phyloP scores from a whole-genome alignment of 1,284 basidiomycete genomes.

The Anthracocystis setariae region DNA sequence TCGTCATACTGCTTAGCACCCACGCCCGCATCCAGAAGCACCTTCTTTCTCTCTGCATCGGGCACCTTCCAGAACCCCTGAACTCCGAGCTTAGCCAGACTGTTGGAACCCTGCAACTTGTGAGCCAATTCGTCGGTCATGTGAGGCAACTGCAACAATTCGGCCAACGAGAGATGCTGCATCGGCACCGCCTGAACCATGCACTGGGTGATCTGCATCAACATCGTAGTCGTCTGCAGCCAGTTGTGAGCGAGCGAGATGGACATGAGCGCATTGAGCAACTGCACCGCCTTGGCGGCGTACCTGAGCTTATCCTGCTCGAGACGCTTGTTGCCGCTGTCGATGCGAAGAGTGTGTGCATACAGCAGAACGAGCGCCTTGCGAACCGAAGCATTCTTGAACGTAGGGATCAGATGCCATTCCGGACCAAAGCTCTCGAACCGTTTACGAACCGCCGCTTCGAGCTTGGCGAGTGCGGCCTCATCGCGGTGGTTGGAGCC shows the following conservation, averaged over 20 bases:
- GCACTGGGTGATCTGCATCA: constrained; percentile 85
- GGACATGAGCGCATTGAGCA: constrained; percentile 83
- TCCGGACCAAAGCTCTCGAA: constrained; percentile 40
- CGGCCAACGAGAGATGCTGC: constrained; percentile 40
- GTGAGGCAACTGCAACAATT: constrained; percentile 64
- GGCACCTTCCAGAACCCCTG: constrained; percentile 65
- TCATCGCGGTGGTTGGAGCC: constrained; percentile 48
- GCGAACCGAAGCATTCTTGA: constrained; percentile 54
- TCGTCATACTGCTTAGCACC: constrained; percentile 71
- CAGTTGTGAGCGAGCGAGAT: constrained; percentile 89
- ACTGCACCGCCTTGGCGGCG: constrained; percentile 60
- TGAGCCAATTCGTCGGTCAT: constrained; percentile 46
- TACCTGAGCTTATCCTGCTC: constrained; percentile 48
- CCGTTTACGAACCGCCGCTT: constrained; percentile 66
- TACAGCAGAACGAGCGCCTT: constrained; percentile 74
- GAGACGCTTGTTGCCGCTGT: constrained; percentile 40
- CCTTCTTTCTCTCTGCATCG: constrained; percentile 70
- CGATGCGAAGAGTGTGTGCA: constrained; percentile 80
- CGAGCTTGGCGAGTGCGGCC: constrained; percentile 70
- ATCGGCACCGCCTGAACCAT: constrained; percentile 81
- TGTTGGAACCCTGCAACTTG: constrained; percentile 36
- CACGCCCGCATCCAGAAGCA: constrained; percentile 43
- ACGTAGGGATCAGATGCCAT: constrained; percentile 48
- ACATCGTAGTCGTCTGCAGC: constrained; percentile 81
- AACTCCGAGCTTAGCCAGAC: constrained; percentile 50